Evolutionary conservation across 2,329 filamentous ascomycete genomes (phyloP).

Genomic region (Aspergillus cejpii): DNA sequence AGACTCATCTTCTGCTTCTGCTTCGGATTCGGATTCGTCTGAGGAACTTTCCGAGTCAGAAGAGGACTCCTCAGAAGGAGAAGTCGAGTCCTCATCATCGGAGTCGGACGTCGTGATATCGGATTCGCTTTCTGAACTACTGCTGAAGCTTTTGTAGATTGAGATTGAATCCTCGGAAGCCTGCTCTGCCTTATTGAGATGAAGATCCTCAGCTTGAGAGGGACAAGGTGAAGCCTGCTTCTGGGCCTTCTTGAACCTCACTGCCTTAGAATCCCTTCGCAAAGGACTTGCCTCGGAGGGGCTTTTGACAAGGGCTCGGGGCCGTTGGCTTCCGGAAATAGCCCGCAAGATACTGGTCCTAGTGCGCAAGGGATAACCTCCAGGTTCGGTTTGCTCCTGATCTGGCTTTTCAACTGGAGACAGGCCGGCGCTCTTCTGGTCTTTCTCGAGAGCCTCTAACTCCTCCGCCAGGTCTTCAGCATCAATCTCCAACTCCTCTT

Average conservation of each 20-base stretch:
- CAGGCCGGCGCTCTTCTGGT: slow-evolving; percentile 32
- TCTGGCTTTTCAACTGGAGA: slow-evolving; percentile 17
- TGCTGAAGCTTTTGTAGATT: slow-evolving; percentile 9
- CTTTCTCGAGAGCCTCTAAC: slow-evolving; percentile 40
- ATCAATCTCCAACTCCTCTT: slow-evolving; percentile 26
- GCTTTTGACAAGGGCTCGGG: slow-evolving; percentile 12
- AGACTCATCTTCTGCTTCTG: slow-evolving; percentile 25
- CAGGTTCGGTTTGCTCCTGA: slow-evolving; percentile 4
- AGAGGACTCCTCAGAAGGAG: slow-evolving; percentile 27
- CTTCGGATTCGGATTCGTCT: slow-evolving; percentile 23
- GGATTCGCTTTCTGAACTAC: slow-evolving; percentile 29
- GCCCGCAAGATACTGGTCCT: slow-evolving; percentile 4
- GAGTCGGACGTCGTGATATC: slow-evolving; percentile 12
- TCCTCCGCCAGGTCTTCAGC: slow-evolving; percentile 41
- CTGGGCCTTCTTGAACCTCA: slow-evolving; percentile 27
- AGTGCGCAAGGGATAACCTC: slow-evolving; percentile 12
- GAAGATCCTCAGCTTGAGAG: slow-evolving; percentile 9
- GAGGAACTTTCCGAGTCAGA: slow-evolving; percentile 36
- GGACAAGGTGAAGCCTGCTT: slow-evolving; percentile 6
- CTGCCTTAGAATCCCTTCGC: slow-evolving; percentile 28
- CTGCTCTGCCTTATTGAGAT: slow-evolving; percentile 12
- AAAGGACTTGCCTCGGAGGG: slow-evolving; percentile 19
- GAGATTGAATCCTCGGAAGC: slow-evolving; percentile 15
- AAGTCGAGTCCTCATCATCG: slow-evolving; percentile 18
- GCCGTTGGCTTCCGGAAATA: slow-evolving; percentile 7